A percentile compares a stretch with the other conserved stretches of the same genome.
Conservation (phyloP, 2,329 filamentous ascomycete species). For the Xylariales sp. region DNA sequence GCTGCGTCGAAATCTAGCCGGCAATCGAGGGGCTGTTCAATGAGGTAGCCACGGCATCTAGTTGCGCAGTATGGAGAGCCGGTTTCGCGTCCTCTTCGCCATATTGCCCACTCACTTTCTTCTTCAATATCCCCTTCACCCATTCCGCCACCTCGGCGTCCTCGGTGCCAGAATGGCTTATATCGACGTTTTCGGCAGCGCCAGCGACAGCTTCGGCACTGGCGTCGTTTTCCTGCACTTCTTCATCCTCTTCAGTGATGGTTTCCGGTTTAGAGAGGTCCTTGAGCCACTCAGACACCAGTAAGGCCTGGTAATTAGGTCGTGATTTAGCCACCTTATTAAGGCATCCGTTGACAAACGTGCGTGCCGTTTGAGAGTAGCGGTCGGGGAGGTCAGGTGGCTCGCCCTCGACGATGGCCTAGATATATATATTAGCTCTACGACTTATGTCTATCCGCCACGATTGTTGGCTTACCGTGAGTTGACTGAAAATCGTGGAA, state of each 20-base stretch:
- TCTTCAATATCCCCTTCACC: slow-evolving; percentile 79
- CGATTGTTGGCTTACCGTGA: slow-evolving; percentile 77
- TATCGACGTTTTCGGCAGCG: slow-evolving; percentile 58
- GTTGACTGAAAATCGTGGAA: slow-evolving; percentile 97
- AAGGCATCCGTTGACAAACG: slow-evolving; percentile 89
- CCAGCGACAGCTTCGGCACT: slow-evolving; percentile 57
- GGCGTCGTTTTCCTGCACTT: slow-evolving; percentile 49
- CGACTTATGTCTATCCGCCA: not conserved
- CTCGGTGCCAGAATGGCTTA: slow-evolving; percentile 62
- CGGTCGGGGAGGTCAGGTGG: slow-evolving; percentile 86
- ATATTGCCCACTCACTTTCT: slow-evolving; percentile 67
- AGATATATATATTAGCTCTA: slow-evolving; percentile 38
- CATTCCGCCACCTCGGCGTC: slow-evolving; percentile 89
- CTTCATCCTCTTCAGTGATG: slow-evolving; percentile 53
- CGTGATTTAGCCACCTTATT: slow-evolving; percentile 92
- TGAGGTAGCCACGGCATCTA: slow-evolving; percentile 75
- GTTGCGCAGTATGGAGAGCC: slow-evolving; percentile 85
- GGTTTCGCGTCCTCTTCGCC: slow-evolving; percentile 71
- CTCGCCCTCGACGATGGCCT: slow-evolving; percentile 99
- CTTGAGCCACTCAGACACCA: slow-evolving; percentile 89
- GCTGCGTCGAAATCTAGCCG: slow-evolving; percentile 29
- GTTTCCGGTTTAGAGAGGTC: slow-evolving; percentile 76
- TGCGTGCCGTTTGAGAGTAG: slow-evolving; percentile 82
- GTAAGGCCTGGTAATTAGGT: slow-evolving; percentile 91
- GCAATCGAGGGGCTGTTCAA: slow-evolving; percentile 53